Evolutionary conservation across 371 early-diverging fungal species (phyloP).

Genomic region (Umbelopsis sp.): DNA sequence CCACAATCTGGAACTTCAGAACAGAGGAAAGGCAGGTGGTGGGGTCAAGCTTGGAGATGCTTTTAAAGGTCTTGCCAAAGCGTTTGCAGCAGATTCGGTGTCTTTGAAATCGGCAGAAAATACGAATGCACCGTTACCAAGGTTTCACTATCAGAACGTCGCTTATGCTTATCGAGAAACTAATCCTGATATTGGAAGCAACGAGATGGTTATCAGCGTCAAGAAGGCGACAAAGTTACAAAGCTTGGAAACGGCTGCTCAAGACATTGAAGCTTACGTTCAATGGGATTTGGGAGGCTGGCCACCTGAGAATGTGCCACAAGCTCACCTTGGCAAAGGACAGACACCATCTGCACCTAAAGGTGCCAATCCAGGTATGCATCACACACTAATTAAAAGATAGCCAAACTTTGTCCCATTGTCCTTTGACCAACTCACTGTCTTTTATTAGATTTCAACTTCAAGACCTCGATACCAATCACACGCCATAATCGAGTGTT

Average conservation of each 20-base stretch:
- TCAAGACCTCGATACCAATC: conserved; percentile 59
- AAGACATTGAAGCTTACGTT: conserved; percentile 69
- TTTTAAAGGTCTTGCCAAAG: conserved; percentile 63
- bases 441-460: conserved; percentile 57
- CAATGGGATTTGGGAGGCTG: conserved; percentile 75
- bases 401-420: background rate
- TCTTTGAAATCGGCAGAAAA: conserved; percentile 50
- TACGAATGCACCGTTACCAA: conserved; percentile 42
- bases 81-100: conserved; percentile 60
- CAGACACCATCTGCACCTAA: conserved; percentile 59
- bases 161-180: conserved; percentile 61
- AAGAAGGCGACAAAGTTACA: conserved; percentile 60
- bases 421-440: background rate
- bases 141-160: conserved; percentile 66
- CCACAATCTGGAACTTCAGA: conserved; percentile 57
- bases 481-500: conserved; percentile 65
- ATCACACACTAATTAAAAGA: background rate
- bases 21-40: conserved; percentile 7
- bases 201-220: conserved; percentile 70
- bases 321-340: conserved; percentile 64
- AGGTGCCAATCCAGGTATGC: conserved; percentile 51
- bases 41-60: conserved; percentile 24
- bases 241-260: conserved; percentile 51
- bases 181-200: conserved; percentile 59
- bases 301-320: conserved; percentile 67